Conservation (phyloP, 2,329 filamentous ascomycete species). For the Fusarium beomiforme region DNA sequence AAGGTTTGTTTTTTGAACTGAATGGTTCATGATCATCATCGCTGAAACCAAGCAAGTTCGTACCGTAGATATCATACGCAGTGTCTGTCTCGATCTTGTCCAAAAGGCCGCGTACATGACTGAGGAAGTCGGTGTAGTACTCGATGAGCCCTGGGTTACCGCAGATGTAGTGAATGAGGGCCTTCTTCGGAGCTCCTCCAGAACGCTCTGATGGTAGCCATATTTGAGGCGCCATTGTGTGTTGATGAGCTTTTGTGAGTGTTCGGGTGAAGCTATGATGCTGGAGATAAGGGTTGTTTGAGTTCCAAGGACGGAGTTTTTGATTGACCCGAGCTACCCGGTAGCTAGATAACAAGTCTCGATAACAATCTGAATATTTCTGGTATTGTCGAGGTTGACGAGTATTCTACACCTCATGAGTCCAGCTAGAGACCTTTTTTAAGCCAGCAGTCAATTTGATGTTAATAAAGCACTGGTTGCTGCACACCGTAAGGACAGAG, state of each 20-base stretch:
- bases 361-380: not conserved
- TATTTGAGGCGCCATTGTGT: conserved; percentile 40
- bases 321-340: not conserved
- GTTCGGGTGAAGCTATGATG: not conserved
- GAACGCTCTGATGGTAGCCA: conserved; percentile 44
- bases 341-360: not conserved
- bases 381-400: not conserved
- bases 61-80: conserved; percentile 65
- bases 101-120: conserved; percentile 64
- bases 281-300: not conserved
- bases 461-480: not conserved
- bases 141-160: conserved; percentile 81
- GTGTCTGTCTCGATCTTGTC: conserved; percentile 51
- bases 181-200: conserved; percentile 40
- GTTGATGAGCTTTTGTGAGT: not conserved
- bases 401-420: not conserved
- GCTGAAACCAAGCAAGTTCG: conserved; percentile 67
- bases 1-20: conserved; percentile 54
- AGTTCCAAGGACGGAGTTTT: not conserved
- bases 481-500: not conserved
- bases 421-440: not conserved
- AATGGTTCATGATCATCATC: conserved; percentile 63
- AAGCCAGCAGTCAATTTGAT: not conserved
- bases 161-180: conserved; percentile 76
- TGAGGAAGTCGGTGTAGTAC: conserved; percentile 77